Evolutionary conservation across 208 protist species (phyloP).

Genomic region (Acanthamoeba culbertsoni): DNA sequence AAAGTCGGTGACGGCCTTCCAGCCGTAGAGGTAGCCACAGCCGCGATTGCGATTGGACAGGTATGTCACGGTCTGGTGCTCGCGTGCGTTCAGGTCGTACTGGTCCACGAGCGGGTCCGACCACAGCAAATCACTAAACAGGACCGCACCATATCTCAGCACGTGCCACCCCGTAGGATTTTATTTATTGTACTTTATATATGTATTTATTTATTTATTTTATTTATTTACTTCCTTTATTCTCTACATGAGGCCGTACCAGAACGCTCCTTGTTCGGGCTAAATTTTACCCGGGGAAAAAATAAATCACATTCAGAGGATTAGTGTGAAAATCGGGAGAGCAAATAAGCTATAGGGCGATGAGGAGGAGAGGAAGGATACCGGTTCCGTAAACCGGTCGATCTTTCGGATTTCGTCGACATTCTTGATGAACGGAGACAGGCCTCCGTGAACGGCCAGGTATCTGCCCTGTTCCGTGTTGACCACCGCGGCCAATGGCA

Average conservation of each 20-base stretch:
- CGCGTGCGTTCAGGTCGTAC: conserved; percentile 77
- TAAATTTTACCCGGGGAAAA: background rate
- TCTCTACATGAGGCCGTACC: background rate
- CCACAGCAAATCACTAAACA: conserved; percentile 86
- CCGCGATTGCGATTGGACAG: conserved; percentile 71
- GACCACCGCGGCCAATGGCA: conserved; percentile 90
- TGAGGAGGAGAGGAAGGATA: background rate
- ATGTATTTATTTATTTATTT: too few species aligned
- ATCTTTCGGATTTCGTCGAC: conserved; percentile 89
- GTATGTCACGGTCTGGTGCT: conserved; percentile 31
- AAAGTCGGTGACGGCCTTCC: conserved; percentile 49
- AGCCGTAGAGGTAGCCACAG: conserved; percentile 71
- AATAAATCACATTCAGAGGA: conserved; percentile 83
- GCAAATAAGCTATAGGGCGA: background rate
- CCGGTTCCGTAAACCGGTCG: conserved; percentile 91
- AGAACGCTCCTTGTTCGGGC: conserved; percentile 37
- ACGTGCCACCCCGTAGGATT: background rate
- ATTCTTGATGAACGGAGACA: conserved; percentile 73
- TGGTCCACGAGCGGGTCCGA: conserved; percentile 91
- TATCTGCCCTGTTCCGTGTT: conserved; percentile 74
- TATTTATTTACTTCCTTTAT: too few species aligned
- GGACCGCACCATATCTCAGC: background rate
- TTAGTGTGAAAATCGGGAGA: conserved; percentile 76
- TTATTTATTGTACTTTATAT: too few species aligned
- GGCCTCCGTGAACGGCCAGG: conserved; percentile 92